A percentile compares a stretch with the other conserved stretches of the same genome.
Conservation (phyloP, 2,329 filamentous ascomycete genomes). For the Rhynchosporium secalis region DNA sequence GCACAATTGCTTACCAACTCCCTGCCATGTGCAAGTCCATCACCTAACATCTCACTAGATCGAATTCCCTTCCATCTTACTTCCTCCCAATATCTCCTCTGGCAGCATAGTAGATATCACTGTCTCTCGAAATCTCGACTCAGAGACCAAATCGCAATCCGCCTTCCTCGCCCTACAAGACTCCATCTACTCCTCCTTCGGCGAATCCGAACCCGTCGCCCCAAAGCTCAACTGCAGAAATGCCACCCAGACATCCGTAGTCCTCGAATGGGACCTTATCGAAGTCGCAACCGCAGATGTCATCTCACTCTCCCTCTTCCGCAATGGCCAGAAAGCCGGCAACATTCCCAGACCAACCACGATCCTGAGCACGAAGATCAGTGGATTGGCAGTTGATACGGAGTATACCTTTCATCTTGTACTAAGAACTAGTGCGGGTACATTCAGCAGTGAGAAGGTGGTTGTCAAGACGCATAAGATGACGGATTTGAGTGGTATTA, state of each 20-base stretch:
- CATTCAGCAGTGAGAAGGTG: conserved; percentile 79
- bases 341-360: conserved; percentile 85
- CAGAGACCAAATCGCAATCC: conserved; percentile 72
- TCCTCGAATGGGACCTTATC: conserved; percentile 97
- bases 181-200: conserved; percentile 84
- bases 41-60: conserved; percentile 60
- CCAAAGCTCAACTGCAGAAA: conserved; percentile 90
- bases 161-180: conserved; percentile 85
- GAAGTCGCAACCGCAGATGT: conserved; percentile 89
- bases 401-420: conserved; percentile 95
- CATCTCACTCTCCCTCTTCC: conserved; percentile 84
- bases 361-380: conserved; percentile 95
- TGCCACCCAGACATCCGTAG: conserved; percentile 96
- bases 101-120: conserved; percentile 98
- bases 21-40: not conserved
- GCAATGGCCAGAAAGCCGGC: conserved; percentile 95
- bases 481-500: conserved; percentile 95
- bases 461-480: conserved; percentile 94
- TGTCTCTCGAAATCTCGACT: conserved; percentile 79
- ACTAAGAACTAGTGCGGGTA: conserved; percentile 86
- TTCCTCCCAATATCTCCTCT: conserved; percentile 91
- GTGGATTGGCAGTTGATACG: conserved; percentile 90
- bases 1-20: not conserved
- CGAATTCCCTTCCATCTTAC: conserved; percentile 95
- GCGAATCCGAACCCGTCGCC: conserved; percentile 71